phyloP scores from a whole-genome alignment of 1,139 yeast species.

The Sugiyamaella pinicola region DNA sequence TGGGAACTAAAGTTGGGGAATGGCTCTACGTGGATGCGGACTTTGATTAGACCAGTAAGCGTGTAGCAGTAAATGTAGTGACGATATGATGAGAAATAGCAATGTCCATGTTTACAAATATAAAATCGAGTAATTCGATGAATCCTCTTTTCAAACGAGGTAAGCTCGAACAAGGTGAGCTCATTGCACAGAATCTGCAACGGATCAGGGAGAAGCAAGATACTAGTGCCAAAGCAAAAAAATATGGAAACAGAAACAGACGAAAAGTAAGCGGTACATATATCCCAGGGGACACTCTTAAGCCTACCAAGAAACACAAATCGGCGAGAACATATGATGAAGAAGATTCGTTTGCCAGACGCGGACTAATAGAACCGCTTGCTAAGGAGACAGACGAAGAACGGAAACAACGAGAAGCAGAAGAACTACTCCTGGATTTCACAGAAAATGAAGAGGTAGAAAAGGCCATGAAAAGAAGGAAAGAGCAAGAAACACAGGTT shows the following conservation, averaged over 20 bases:
- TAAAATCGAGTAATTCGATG: background rate
- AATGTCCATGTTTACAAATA: background rate
- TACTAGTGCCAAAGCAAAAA: background rate
- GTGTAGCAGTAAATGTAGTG: no score
- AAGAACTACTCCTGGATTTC: background rate
- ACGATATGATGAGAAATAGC: no score
- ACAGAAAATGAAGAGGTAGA: constrained; percentile 2
- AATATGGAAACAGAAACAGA: background rate
- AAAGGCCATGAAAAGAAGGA: background rate
- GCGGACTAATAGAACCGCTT: background rate
- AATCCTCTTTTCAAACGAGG: background rate
- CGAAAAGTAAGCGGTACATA: background rate
- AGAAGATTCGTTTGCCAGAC: background rate
- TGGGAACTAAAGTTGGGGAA: no score
- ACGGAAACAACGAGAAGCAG: constrained; percentile 3
- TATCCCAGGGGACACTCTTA: background rate
- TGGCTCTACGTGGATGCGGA: no score
- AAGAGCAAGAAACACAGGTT: background rate
- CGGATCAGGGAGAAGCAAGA: background rate
- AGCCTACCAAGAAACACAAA: background rate
- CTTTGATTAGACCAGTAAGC: no score
- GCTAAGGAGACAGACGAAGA: background rate
- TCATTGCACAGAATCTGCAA: background rate
- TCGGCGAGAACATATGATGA: background rate
- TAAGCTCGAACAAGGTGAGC: background rate